These are phyloP conservation scores for Penicillium desertorum DNA, from an alignment of 495 filamentous ascomycete genomes.

Conservation along the genomic window DNA sequence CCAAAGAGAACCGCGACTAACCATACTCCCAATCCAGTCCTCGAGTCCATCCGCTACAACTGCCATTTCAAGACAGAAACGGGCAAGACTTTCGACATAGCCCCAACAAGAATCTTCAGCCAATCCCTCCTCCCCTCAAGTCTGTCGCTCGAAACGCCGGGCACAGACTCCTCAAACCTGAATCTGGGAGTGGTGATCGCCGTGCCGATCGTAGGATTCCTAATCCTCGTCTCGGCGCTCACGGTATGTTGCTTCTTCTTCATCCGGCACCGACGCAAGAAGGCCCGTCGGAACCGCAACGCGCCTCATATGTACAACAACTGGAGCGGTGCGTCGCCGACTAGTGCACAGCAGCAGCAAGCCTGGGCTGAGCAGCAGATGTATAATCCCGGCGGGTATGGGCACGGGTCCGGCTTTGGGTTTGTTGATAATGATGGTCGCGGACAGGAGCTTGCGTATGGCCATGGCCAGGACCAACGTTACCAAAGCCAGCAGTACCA, in stretches of 20 bases:
- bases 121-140: constrained; percentile 41
- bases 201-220: constrained; percentile 45
- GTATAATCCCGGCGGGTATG: constrained; percentile 9
- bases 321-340: constrained; percentile 30
- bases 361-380: constrained; percentile 22
- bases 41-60: constrained; percentile 51
- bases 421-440: constrained; percentile 33
- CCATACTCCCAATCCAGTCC: constrained; percentile 32
- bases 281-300: constrained; percentile 23
- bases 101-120: constrained; percentile 47
- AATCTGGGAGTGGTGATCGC: constrained; percentile 48
- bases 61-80: constrained; percentile 44
- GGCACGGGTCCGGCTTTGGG: constrained; percentile 24
- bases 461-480: background rate
- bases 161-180: constrained; percentile 22
- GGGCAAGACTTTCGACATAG: constrained; percentile 40
- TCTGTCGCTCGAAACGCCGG: constrained; percentile 27
- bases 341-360: constrained; percentile 22
- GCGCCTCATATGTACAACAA: constrained; percentile 28
- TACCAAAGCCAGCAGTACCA: constrained; percentile 5
- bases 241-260: constrained; percentile 40
- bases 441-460: constrained; percentile 21
- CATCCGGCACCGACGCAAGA: constrained; percentile 39
- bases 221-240: constrained; percentile 32
- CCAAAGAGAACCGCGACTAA: background rate